phyloP scores from a whole-genome alignment of 495 filamentous ascomycete genomes.

The Geoglossum glabrum region DNA sequence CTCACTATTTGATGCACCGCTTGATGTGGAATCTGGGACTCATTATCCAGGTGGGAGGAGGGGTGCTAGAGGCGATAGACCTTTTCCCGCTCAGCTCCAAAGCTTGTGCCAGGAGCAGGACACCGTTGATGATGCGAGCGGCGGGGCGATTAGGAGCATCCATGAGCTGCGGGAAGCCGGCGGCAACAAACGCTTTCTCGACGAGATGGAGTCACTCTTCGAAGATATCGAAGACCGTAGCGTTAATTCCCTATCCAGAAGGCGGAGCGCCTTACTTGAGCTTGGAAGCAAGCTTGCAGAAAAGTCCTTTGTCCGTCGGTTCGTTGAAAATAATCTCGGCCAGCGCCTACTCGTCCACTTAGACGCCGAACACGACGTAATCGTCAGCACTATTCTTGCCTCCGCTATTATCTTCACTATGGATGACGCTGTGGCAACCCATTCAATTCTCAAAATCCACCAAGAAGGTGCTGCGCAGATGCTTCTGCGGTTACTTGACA shows the following conservation, averaged over 20 bases:
- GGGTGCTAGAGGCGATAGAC: slow-evolving; percentile 10
- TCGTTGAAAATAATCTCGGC: slow-evolving; percentile 56
- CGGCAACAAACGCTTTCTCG: slow-evolving; percentile 58
- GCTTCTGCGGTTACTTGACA: slow-evolving; percentile 31
- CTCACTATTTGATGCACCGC: slow-evolving; percentile 5
- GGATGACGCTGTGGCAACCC: slow-evolving; percentile 25
- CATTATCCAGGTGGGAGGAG: slow-evolving; percentile 10
- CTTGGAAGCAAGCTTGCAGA: slow-evolving; percentile 54
- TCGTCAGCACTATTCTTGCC: slow-evolving; percentile 37
- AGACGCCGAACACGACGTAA: slow-evolving; percentile 25
- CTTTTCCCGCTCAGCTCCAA: slow-evolving; percentile 6
- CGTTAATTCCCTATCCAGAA: slow-evolving; percentile 24
- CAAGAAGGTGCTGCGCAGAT: slow-evolving; percentile 27
- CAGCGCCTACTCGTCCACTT: slow-evolving; percentile 39
- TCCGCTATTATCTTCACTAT: slow-evolving; percentile 36
- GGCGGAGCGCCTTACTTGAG: slow-evolving; percentile 39
- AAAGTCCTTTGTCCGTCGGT: slow-evolving; percentile 42
- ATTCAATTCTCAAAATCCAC: slow-evolving; percentile 29
- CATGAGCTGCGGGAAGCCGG: slow-evolving; percentile 82
- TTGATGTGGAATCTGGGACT: background rate
- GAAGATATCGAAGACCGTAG: slow-evolving; percentile 53
- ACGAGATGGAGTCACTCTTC: slow-evolving; percentile 63
- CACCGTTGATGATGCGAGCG: slow-evolving; percentile 32
- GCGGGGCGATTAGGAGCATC: slow-evolving; percentile 51
- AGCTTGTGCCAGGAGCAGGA: slow-evolving; percentile 11